Conservation (phyloP, 202 grass and related monocot species). For the Carex sylvatica region DNA sequence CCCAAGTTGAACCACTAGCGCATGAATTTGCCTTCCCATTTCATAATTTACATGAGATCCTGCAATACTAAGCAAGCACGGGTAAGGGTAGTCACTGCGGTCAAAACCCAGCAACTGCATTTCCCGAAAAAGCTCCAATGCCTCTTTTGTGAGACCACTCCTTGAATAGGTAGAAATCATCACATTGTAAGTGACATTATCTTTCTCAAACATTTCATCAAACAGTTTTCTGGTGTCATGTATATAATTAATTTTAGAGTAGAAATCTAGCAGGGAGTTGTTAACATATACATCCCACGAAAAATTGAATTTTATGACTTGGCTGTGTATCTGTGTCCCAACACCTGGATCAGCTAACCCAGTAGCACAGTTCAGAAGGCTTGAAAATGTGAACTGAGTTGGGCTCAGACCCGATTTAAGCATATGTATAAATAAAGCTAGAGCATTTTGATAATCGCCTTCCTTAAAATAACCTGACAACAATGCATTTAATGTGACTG, state of each 20-base stretch:
- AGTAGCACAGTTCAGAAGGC: slow-evolving; percentile 47
- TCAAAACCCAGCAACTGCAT: slow-evolving; percentile 53
- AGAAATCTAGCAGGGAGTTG: slow-evolving; percentile 85
- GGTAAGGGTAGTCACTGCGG: slow-evolving; percentile 57
- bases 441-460: slow-evolving; percentile 43
- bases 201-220: slow-evolving; percentile 56
- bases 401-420: slow-evolving; percentile 9
- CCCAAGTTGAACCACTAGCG: slow-evolving; percentile 46
- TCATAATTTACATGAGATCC: slow-evolving; percentile 42
- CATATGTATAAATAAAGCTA: slow-evolving; percentile 56
- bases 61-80: slow-evolving; percentile 65
- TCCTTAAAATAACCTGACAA: slow-evolving; percentile 75
- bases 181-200: slow-evolving; percentile 85
- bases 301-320: slow-evolving; percentile 47
- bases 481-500: slow-evolving; percentile 78
- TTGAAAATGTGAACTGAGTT: slow-evolving; percentile 67
- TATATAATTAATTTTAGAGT: slow-evolving; percentile 64
- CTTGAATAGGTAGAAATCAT: slow-evolving; percentile 65
- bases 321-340: slow-evolving; percentile 60
- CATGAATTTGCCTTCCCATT: slow-evolving; percentile 81
- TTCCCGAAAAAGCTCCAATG: slow-evolving; percentile 49
- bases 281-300: slow-evolving; percentile 56
- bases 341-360: slow-evolving; percentile 45
- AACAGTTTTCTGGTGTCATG: slow-evolving; percentile 50
- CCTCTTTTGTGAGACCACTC: slow-evolving; percentile 30